Evolutionary conservation across 75 land plant species (phyloP).

Genomic region (Isoetes taiwanensis): DNA sequence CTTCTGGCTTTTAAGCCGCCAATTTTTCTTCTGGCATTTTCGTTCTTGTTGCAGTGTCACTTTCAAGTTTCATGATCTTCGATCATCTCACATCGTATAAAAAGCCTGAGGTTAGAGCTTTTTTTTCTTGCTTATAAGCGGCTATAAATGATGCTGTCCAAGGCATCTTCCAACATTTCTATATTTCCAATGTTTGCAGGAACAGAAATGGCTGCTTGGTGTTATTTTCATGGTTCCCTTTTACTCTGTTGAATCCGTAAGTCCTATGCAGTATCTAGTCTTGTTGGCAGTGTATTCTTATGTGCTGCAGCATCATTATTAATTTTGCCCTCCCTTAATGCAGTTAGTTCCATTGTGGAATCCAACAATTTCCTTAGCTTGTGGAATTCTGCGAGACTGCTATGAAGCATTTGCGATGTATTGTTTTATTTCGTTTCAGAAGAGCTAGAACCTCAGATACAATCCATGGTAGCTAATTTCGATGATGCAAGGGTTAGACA

Average conservation of each 20-base stretch:
- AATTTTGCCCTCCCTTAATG: no score
- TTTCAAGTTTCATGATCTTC: background rate
- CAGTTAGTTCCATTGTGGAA: slow-evolving; percentile 60
- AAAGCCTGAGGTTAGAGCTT: slow-evolving; percentile 2
- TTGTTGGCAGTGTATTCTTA: no score
- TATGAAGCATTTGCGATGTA: slow-evolving; percentile 92
- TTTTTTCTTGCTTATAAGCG: no score
- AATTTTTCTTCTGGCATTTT: slow-evolving; percentile 5
- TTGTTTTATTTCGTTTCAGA: no score
- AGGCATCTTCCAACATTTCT: no score
- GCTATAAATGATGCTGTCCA: background rate
- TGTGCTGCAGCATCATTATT: no score
- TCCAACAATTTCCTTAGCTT: slow-evolving; percentile 43
- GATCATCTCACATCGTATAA: slow-evolving; percentile 4
- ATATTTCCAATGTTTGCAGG: no score
- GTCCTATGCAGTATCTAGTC: no score
- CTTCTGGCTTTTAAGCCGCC: no score
- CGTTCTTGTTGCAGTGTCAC: background rate
- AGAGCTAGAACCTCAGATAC: no score
- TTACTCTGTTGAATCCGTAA: slow-evolving; percentile 6
- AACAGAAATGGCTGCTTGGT: slow-evolving; percentile 2
- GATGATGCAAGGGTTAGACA: no score
- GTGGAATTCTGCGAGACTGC: slow-evolving; percentile 66
- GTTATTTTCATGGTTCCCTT: slow-evolving; percentile 5
- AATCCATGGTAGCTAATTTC: no score